phyloP scores from a whole-genome alignment of 1,139 yeast genomes.

The Blastobotrys indianensis region DNA sequence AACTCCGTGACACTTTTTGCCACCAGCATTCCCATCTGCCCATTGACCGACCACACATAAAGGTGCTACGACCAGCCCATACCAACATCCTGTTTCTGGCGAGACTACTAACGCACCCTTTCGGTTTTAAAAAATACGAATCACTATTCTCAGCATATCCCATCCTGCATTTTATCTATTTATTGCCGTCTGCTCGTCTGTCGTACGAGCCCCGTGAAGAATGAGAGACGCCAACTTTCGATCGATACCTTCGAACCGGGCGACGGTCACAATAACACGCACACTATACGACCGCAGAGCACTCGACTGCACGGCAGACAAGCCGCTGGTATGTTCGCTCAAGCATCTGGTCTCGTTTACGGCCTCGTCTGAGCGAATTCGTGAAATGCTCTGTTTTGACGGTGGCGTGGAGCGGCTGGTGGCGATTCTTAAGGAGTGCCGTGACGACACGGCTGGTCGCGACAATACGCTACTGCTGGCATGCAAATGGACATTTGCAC shows the following conservation, averaged over 20 bases:
- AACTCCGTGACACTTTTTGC: too few relatives aligned
- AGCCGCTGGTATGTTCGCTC: conserved; percentile 85
- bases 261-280: conserved; percentile 85
- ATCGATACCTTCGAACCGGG: conserved; percentile 71
- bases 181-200: too few relatives aligned
- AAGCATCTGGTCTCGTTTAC: conserved; percentile 85
- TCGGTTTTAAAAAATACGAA: too few relatives aligned
- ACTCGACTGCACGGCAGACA: conserved; percentile 80
- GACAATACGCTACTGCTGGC: conserved; percentile 47
- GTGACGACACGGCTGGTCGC: conserved; percentile 6
- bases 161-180: too few relatives aligned
- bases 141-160: too few relatives aligned
- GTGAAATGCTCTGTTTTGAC: conserved; percentile 82
- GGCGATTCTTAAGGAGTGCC: conserved; percentile 47
- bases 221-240: conserved; percentile 93
- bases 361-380: conserved; percentile 77
- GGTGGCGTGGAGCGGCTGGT: conserved; percentile 91
- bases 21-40: too few relatives aligned
- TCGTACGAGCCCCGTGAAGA: neutral
- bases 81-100: too few relatives aligned
- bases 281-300: conserved; percentile 89
- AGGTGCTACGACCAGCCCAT: too few relatives aligned
- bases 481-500: conserved; percentile 96
- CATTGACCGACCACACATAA: too few relatives aligned
- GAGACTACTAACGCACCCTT: too few relatives aligned